Percentiles rank a stretch among this genome's conserved stretches.
phyloP scores from a whole-genome alignment of 2,329 filamentous ascomycete genomes.

The Nemania bipapillata region DNA sequence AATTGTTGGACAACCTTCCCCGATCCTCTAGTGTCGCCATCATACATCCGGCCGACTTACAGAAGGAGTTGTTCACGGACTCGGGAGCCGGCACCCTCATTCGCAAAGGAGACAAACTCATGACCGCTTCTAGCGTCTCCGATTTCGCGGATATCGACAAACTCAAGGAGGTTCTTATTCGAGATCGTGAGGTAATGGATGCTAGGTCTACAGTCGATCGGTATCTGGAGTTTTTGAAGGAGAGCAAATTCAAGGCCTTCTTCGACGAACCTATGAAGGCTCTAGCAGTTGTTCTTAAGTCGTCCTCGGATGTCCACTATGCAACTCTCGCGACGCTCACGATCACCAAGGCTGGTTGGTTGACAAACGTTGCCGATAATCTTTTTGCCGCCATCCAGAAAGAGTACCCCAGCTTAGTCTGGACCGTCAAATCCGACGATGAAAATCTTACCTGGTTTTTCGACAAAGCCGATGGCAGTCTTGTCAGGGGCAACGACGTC shows the following conservation, averaged over 20 bases:
- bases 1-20: constrained; percentile 86
- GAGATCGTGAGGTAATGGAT: constrained; percentile 84
- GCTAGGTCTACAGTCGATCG: constrained; percentile 84
- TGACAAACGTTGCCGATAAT: constrained; percentile 94
- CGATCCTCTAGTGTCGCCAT: constrained; percentile 95
- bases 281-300: constrained; percentile 85
- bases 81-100: constrained; percentile 94
- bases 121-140: constrained; percentile 74
- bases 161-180: constrained; percentile 82
- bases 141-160: constrained; percentile 80
- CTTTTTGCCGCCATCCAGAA: constrained; percentile 94
- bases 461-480: constrained; percentile 92
- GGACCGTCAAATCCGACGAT: constrained; percentile 96
- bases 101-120: constrained; percentile 88
- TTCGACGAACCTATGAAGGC: constrained; percentile 95
- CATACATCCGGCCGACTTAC: constrained; percentile 93
- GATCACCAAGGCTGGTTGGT: constrained; percentile 93
- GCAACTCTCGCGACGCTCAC: constrained; percentile 90
- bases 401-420: constrained; percentile 88
- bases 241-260: constrained; percentile 88
- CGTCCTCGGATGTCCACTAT: constrained; percentile 71
- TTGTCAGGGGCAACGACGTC: constrained; percentile 85
- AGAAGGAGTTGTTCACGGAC: constrained; percentile 97
- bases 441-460: constrained; percentile 99
- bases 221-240: constrained; percentile 81